Evolutionary conservation across 108 stramenopile species (phyloP), one percentile per base, ranked within the genome.

Genomic region (Cylindrotheca fusiformis): DNA sequence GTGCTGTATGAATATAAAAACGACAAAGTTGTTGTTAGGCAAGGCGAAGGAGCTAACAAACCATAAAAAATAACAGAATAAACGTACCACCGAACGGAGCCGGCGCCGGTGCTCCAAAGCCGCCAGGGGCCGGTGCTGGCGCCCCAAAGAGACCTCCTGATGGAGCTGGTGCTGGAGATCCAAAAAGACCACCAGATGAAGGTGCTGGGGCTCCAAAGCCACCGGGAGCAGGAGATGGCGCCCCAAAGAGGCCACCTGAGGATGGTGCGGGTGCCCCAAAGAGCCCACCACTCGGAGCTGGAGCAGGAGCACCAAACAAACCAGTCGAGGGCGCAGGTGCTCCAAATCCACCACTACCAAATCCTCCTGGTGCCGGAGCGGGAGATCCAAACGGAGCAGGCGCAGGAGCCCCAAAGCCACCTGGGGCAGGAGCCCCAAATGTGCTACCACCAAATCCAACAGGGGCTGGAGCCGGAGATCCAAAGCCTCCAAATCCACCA

Each of bases 31-130:
- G 46, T 21, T 29, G 54, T 21, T 72, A 67, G 14, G 77, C 76
- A n/a, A 76, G 69, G 23, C 71, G 67, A 45, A 45, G 41, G 36
- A 12, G 81, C 81, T 33, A 79, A 83, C 31, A 75, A 63, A 33
- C 78, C 82, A 8, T 66, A 71, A 2, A 48, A 59, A 18, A 44
- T 41, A 57, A 41, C 2, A 22, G 48, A 41, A 31, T 8, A 55
- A 28, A 28, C 14, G 55, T 33, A 3, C 55, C 36, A 10, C 36
- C 68, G 44, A 52, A 44, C 6, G 68, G 52, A 52, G 75, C 63
- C 27, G 78, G 66, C 28, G 77, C 70, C 23, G 86, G 78, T 24
- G 84, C 58, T 19, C 89, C 89, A 66, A 87, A 91, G n/a, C 79
- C 63, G 14, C 83, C 76, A 20, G 53, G 80, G 48, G 72, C 74